phyloP scores from a whole-genome alignment of 2,329 filamentous ascomycete genomes.

The Aspergillus tamarii region DNA sequence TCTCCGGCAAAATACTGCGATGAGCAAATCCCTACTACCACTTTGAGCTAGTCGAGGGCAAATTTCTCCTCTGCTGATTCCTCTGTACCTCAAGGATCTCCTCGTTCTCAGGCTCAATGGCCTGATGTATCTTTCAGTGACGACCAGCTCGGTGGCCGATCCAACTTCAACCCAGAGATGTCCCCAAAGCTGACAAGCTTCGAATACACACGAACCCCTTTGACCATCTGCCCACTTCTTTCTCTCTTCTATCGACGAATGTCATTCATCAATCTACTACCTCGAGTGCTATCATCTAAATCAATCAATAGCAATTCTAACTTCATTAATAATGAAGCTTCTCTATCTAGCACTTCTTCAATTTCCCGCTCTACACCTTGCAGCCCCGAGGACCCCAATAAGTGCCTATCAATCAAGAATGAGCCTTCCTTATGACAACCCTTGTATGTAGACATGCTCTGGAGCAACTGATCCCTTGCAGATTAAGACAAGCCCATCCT shows the following conservation, averaged over 20 bases:
- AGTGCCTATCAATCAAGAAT: neutral
- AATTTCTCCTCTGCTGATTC: neutral
- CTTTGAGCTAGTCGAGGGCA: neutral
- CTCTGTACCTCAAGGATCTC: neutral
- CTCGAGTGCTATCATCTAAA: neutral
- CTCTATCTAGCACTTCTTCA: neutral
- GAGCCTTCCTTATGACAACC: neutral
- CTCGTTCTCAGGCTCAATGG: neutral
- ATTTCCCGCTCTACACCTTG: neutral
- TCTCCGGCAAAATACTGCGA: too few relatives aligned
- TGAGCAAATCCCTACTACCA: neutral
- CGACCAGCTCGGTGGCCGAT: neutral
- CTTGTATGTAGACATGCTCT: neutral
- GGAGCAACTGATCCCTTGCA: neutral
- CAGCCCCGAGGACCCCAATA: neutral
- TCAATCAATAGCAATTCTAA: neutral
- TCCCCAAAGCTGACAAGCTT: neutral
- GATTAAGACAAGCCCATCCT: neutral
- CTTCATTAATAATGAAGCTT: neutral
- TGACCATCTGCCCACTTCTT: neutral
- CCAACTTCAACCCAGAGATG: neutral
- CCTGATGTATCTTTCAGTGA: neutral
- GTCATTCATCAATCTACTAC: neutral
- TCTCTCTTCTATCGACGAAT: neutral
- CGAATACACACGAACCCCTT: neutral